These are phyloP conservation scores for Aspergillus transmontanensis DNA, from an alignment of 2,329 filamentous ascomycete genomes.

Conservation along the genomic window DNA sequence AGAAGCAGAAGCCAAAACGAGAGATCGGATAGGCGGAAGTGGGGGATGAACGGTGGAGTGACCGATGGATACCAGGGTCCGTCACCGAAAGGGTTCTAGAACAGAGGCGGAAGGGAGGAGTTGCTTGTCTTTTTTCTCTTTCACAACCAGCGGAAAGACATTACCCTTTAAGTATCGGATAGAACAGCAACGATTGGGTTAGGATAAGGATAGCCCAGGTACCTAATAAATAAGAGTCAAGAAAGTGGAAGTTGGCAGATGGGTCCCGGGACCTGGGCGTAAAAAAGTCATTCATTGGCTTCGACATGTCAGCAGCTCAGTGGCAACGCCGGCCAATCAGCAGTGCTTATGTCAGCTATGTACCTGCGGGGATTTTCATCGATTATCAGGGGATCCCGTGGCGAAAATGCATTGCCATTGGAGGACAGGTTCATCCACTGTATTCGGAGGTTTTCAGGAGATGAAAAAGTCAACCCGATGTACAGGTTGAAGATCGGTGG, in stretches of 20 bases:
- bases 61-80: conserved; percentile 5
- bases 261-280: too few species aligned
- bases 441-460: not conserved
- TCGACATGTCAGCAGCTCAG: conserved; percentile 10
- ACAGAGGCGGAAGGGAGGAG: not conserved
- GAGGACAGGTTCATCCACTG: not conserved
- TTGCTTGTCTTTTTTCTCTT: not conserved
- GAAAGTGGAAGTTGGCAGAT: not conserved
- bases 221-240: not conserved
- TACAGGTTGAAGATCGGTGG: not conserved
- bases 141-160: conserved; percentile 18
- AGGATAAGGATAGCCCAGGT: not conserved
- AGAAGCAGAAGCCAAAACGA: not conserved
- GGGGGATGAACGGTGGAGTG: conserved; percentile 15
- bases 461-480: not conserved
- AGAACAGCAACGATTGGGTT: not conserved
- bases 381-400: conserved; percentile 1
- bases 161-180: not conserved
- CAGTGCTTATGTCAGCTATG: conserved; percentile 18
- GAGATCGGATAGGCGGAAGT: conserved; percentile 7
- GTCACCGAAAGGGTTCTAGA: conserved; percentile 20
- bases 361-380: conserved; percentile 9
- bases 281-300: conserved; percentile 1
- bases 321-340: conserved; percentile 14
- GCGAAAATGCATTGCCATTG: not conserved